These are phyloP conservation scores for Cornus florida DNA, from an alignment of 148 eudicot species.

Conservation along the genomic window DNA sequence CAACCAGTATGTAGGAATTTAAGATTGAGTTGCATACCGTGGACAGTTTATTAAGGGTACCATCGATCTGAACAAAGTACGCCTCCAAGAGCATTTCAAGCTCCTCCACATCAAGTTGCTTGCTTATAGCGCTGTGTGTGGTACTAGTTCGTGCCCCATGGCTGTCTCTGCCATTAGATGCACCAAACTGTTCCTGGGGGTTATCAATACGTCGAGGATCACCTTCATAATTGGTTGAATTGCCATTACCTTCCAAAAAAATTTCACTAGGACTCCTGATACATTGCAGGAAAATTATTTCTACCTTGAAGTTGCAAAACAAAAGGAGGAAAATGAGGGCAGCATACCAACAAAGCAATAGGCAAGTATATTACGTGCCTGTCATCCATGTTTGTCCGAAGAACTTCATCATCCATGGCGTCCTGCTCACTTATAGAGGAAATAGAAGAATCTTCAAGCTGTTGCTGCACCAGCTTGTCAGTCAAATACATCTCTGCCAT, in stretches of 20 bases:
- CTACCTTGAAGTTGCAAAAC: background rate
- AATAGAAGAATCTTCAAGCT: conserved; percentile 61
- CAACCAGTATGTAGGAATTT: background rate
- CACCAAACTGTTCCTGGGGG: conserved; percentile 45
- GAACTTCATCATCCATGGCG: conserved; percentile 49
- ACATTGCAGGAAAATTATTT: conserved; percentile 11
- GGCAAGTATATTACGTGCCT: conserved; percentile 36
- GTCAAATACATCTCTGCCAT: conserved; percentile 99
- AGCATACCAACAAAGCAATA: background rate
- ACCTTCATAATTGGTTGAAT: conserved; percentile 45
- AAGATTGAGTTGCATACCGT: conserved; percentile 51
- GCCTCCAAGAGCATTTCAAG: conserved; percentile 99
- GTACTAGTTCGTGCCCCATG: conserved; percentile 79
- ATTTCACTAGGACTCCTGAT: conserved; percentile 60
- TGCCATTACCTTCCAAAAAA: conserved; percentile 45
- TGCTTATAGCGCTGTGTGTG: conserved; percentile 67
- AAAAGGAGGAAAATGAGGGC: background rate
- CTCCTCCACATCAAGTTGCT: conserved; percentile 93
- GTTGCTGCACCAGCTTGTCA: conserved; percentile 69
- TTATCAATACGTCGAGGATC: conserved; percentile 32
- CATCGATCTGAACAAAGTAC: conserved; percentile 96
- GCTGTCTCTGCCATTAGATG: conserved; percentile 56
- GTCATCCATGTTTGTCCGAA: conserved; percentile 54
- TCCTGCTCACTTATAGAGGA: conserved; percentile 60
- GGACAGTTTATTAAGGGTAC: conserved; percentile 89